Base-by-base conservation (phyloP, 2,329 filamentous ascomycete species). In the Diplodia mutila region DNA sequence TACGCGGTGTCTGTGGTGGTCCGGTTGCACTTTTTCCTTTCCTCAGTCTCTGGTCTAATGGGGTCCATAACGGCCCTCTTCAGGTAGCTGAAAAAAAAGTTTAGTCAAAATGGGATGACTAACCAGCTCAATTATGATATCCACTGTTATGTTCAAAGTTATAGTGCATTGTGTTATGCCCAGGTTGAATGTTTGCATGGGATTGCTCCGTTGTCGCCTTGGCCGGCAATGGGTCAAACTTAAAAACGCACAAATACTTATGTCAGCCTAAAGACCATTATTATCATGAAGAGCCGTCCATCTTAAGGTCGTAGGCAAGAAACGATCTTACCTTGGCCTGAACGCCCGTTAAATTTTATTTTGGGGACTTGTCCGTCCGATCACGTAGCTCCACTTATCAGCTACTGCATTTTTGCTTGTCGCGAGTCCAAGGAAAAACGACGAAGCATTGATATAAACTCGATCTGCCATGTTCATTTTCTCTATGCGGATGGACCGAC, bases 101-200 rank as follows among this genome's bases (percentile, higher is more conserved):
- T 63, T 63, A 63, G 59, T 63, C 59, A 63, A 63, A 63, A 63
- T 63, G 59, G 59, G 46, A 63, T 63, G 59, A 63, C 59, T 63
- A 63, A 63, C 46, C 59, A 63, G 59, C 59, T 63, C 59, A 63
- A 63, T 63, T 63, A 63, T 63, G 59, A 63, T 63, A 63, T 51
- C 59, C 53, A 46, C 32, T 48, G 27, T 63, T 63, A 51, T 51
- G 59, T 63, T 39, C 25, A 14, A 29, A 7, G n/a, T 51, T 18
- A 5, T 51, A 27, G 7, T 63, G 29, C 27, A 14, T n/a, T 37
- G 39, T 23, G 46, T 23, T 3, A 29, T 23, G 42, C 8, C 42
- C 42, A 21, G 42, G 7, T 21, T 21, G 42, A 9, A 21, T n/a
- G 14, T 21, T 21, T 9, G 42, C 42, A 46, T 46, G 42, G 7